These are phyloP conservation scores for Gyrodon lividus DNA, from an alignment of 768 basidiomycete genomes.

Conservation along the genomic window DNA sequence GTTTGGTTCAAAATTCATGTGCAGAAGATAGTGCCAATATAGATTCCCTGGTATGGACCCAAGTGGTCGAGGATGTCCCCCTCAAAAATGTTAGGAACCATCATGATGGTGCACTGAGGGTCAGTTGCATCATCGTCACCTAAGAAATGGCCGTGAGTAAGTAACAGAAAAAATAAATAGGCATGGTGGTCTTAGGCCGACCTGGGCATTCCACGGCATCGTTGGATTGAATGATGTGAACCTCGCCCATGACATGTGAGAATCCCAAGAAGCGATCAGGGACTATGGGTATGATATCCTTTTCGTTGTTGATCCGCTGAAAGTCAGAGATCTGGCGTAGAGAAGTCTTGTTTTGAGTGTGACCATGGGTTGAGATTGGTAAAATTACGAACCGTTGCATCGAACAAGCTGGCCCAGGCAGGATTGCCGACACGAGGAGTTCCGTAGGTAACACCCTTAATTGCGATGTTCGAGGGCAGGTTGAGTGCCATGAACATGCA, in stretches of 20 bases:
- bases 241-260: constrained; percentile 38
- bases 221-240: constrained; percentile 40
- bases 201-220: constrained; percentile 44
- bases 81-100: constrained; percentile 52
- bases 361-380: neutral
- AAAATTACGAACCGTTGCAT: constrained; percentile 18
- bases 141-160: constrained; percentile 9
- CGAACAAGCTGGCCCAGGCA: constrained; percentile 30
- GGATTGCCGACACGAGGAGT: constrained; percentile 31
- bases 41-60: constrained; percentile 56
- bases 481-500: constrained; percentile 48
- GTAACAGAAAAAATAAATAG: neutral
- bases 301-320: constrained; percentile 29
- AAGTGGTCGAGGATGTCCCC: constrained; percentile 55
- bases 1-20: constrained; percentile 15
- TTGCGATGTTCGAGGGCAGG: constrained; percentile 38
- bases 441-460: constrained; percentile 33
- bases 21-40: constrained; percentile 48
- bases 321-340: constrained; percentile 21
- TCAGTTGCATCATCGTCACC: constrained; percentile 58
- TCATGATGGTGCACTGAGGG: constrained; percentile 49
- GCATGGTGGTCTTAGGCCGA: constrained; percentile 5
- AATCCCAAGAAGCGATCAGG: constrained; percentile 52
- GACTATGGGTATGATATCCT: constrained; percentile 55
- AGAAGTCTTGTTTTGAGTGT: too few species aligned